Evolutionary conservation across 2,329 filamentous ascomycete species (phyloP).

Genomic region (Gaeumannomyces tritici): DNA sequence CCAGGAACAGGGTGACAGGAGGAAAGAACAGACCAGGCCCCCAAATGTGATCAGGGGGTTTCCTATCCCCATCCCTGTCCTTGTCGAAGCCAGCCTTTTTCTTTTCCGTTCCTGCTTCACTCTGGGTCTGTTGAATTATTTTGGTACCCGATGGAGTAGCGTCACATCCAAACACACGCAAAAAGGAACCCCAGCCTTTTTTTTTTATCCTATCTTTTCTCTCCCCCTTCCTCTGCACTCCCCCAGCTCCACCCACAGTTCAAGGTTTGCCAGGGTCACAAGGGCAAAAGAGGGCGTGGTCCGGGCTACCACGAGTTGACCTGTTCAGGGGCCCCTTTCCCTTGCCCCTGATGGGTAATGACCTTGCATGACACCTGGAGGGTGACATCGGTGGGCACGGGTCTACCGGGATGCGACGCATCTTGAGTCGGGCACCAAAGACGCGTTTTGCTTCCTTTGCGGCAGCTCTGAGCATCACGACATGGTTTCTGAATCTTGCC

Average conservation of each 20-base stretch:
- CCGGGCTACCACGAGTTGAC: neutral
- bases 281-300: neutral
- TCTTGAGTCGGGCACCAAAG: neutral
- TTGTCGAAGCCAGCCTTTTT: neutral
- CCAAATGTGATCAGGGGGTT: neutral
- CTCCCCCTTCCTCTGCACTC: neutral
- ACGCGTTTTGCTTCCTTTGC: neutral
- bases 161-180: neutral
- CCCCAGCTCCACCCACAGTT: neutral
- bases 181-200: neutral
- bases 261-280: neutral
- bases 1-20: neutral
- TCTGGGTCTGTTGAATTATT: neutral
- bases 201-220: neutral
- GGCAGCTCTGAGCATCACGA: neutral
- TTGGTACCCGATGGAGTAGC: neutral
- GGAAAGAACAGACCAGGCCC: neutral
- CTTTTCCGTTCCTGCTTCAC: neutral
- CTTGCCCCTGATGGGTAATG: neutral
- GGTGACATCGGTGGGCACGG: neutral
- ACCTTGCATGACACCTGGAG: neutral
- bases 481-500: neutral
- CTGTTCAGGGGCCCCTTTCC: neutral
- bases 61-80: too few relatives aligned
- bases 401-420: neutral